Base-by-base conservation (phyloP, 2,329 filamentous ascomycete species). In the Epichloe glyceriae region DNA sequence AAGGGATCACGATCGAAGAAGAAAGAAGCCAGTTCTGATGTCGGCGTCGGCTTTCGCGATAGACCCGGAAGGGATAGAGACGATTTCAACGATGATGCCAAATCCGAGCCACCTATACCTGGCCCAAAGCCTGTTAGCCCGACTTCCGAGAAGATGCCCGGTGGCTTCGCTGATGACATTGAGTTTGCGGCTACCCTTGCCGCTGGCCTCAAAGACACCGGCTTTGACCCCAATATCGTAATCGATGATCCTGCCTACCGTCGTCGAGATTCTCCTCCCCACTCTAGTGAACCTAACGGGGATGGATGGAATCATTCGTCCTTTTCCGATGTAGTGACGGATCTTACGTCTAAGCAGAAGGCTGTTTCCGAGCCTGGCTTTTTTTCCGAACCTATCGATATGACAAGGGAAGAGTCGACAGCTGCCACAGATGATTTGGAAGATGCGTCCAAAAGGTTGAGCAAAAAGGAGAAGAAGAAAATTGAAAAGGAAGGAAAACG, bases 211-310 rank as follows among this genome's bases (percentile, higher is more conserved):
- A 69, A 82, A 60, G 76, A 80, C n/a, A 78, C 80, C 44, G 85
- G 85, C 0, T 88, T 88, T 55, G 76, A 86, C 58, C 79, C 82
- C 4, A 76, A 84, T 40, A 79, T 88, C 52, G 80, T 88, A 44
- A 82, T 85, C 37, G 72, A 86, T 44, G 75, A 88, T 57, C 77
- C 79, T 0, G 69, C 65, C 1, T 88, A 82, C 59, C 78, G 78
- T 55, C 74, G 73, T 47, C 79, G 83, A 30, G 75, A 79, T 49
- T 84, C 82, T 1, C 80, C 82, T 7, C 80, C 81, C 4, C 76
- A 76, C 4, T 76, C 79, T 4, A 75, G 79, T 55, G 75, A 77
- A 47, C 58, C 64, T 5, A 61, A 60, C 20, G 64, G 64, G 2
- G 64, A 66, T 51, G 55, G 57, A n/a, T 60, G 69, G 52, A 80